Base-by-base conservation (phyloP, 768 basidiomycete species). In the Boletus subparvulus region DNA sequence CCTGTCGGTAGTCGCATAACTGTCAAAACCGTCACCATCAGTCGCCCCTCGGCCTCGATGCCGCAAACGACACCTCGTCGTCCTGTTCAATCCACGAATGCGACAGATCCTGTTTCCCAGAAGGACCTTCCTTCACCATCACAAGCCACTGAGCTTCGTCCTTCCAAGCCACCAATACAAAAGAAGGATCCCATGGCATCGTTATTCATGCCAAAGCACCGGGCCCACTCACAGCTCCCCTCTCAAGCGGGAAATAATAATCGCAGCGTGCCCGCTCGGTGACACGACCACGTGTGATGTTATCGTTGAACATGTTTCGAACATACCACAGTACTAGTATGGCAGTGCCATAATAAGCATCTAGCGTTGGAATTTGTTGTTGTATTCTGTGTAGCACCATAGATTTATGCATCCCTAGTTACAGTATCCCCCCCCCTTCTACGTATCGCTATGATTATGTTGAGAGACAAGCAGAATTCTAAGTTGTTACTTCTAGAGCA, bases 181-280 rank as follows among this genome's bases (percentile, higher is more conserved):
- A 88, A 83, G 77, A 88, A 79, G 71, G 83, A 88, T 67, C 85
- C 84, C 24, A 83, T 83, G 82, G 63, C 78, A 39, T 69, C 76
- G 3, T 62, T 82, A 11, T 92, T 92, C 71, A 85, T 91, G 70
- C 89, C 89, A 50, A 91, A 89, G 71, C 87, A 85, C 60, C 85
- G 86, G 56, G 78, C 83, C 24, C 73, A 83, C 63, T 83, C 83
- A 24, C 84, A 85, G 61, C 77, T 75, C 4, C 78, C 81, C 43
- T 70, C 74, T 59, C 74, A 73, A 59, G 45, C 52, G 21, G 65
- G 65, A 28, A 59, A 50, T 37, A 48, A 64, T 32, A 56, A 59
- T 35, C 67, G 65, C 46, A 60, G 32, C 35, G 59, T 60, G 24
- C 68, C 68, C 44, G 47, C 64, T 44, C 60, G 62, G 21, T 73